Conservation (phyloP, 129 eudicot genomes). For the Lactuca sativa region DNA sequence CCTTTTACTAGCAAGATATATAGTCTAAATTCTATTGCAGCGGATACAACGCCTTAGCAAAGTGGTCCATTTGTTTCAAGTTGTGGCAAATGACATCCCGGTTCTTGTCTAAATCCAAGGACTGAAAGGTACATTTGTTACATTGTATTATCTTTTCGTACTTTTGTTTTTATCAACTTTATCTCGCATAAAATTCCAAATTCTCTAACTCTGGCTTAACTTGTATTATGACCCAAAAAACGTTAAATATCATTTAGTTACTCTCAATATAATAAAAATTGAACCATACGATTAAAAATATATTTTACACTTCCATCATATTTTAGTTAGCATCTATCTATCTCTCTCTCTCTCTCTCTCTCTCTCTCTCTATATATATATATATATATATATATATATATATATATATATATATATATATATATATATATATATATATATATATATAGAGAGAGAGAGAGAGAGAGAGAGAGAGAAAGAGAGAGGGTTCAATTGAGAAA, state of each 20-base stretch:
- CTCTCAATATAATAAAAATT: neutral
- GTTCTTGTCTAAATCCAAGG: conserved; percentile 33
- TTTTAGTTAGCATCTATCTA: neutral
- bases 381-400: too few relatives aligned
- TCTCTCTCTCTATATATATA: too few relatives aligned
- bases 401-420: too few relatives aligned
- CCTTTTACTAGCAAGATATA: conserved; percentile 27
- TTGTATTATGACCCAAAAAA: neutral
- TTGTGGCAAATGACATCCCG: conserved; percentile 26
- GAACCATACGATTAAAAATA: neutral
- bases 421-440: too few relatives aligned
- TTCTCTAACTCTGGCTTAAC: neutral
- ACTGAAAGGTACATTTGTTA: conserved; percentile 25
- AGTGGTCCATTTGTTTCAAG: conserved; percentile 38
- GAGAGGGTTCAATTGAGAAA: too few relatives aligned
- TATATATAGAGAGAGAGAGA: too few relatives aligned
- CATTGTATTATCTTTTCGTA: conserved; percentile 34
- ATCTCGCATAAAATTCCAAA: conserved; percentile 21
- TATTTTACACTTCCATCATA: neutral
- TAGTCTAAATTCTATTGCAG: conserved; percentile 17
- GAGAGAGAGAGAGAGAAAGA: too few relatives aligned
- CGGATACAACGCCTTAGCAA: conserved; percentile 15
- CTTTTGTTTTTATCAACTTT: conserved; percentile 27
- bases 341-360: too few relatives aligned
- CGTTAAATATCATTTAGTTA: neutral